Base-by-base conservation (phyloP, 306 rosid species). In the Boehmeria nivea region DNA sequence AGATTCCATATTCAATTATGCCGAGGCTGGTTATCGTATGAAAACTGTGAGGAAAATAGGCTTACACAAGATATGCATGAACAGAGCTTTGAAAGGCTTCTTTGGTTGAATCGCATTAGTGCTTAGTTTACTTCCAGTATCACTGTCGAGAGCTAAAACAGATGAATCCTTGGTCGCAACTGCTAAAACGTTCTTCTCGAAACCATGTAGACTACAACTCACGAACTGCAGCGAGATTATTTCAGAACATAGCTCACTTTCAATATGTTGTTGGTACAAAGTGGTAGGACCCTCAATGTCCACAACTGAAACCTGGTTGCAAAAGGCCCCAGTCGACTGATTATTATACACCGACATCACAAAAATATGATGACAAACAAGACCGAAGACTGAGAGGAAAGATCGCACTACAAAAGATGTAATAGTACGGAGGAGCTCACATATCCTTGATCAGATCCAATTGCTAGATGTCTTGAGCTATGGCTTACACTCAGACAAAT, bases 401-500 rank as follows among this genome's bases (percentile, higher is more conserved):
- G 5, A 31, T 31, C 34, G n/a, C n/a, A n/a, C n/a, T n/a, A n/a
- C n/a, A n/a, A n/a, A n/a, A 44, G 50, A 36, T 48, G 22, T 9
- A 37, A 28, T 42, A 26, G 37, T 11, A 14, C n/a, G 18, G 10
- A 21, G 27, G 9, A 56, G 63, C 95, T 82, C 66, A 90, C 98
- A 66, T 72, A 48, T 80, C 95, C 98, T 87, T 80, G 74, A 55
- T 84, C 95, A 80, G 94, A 80, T 23, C 98, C 98, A 71, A 90
- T 85, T 14, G 83, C 98, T 65, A 90, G 91, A 74, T 69, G 81
- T 59, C 51, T 71, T 59, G 83, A 70, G 40, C 48, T 67, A 38
- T 56, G 75, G 75, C 73, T 86, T 37, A 84, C 37, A 74, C 71
- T 65, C 76, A 84, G 59, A 50, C 76, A 76, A 60, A 68, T 69